Evolutionary conservation across 1,284 basidiomycete genomes (phyloP).

Genomic region (Irpex lacteus): DNA sequence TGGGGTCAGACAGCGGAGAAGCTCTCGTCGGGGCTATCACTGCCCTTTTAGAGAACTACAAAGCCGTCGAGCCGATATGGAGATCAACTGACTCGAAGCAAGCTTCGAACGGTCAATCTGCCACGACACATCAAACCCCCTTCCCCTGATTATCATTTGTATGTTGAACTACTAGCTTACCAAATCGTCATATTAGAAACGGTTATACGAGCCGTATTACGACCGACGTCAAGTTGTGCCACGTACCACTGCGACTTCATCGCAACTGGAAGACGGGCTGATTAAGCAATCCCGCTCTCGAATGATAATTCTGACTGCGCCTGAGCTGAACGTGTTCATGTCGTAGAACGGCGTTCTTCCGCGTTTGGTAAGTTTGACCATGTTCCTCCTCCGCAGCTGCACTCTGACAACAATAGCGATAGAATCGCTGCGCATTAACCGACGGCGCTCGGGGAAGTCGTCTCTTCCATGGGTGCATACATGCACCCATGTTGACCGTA

Average conservation of each 20-base stretch:
- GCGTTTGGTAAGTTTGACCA: not conserved
- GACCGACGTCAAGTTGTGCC: no score
- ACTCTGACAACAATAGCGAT: not conserved
- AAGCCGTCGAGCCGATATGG: slow-evolving; percentile 24
- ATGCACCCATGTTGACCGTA: no score
- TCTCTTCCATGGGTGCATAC: not conserved
- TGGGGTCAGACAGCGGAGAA: slow-evolving; percentile 22
- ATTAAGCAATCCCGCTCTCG: no score
- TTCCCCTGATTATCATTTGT: no score
- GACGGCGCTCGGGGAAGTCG: not conserved
- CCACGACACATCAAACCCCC: no score
- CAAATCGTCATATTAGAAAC: no score
- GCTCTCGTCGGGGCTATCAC: slow-evolving; percentile 15
- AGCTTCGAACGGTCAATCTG: slow-evolving; percentile 6
- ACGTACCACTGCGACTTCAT: no score
- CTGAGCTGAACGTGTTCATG: no score
- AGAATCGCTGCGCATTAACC: not conserved
- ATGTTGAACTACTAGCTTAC: no score
- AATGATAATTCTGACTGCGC: no score
- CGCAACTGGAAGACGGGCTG: no score
- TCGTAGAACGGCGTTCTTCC: not conserved
- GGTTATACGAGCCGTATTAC: no score
- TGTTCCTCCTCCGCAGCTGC: not conserved
- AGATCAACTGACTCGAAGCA: slow-evolving; percentile 22
- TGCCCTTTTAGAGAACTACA: slow-evolving; percentile 17